These are phyloP conservation scores for Trichaptum fuscoviolaceum DNA, from an alignment of 768 basidiomycete species.

Conservation along the genomic window DNA sequence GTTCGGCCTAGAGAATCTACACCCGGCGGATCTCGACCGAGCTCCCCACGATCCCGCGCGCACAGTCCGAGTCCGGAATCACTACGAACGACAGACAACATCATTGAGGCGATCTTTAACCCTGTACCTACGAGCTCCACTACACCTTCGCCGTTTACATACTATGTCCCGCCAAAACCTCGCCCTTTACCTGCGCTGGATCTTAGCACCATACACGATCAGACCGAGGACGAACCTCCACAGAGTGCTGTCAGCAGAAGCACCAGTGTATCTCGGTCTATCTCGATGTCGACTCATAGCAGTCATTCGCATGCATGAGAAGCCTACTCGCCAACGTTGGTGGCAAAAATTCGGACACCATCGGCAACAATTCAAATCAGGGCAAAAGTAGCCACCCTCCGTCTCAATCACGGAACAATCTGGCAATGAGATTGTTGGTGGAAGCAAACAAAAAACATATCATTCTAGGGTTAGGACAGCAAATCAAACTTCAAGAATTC, in stretches of 20 bases:
- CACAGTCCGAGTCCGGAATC: conserved; percentile 30
- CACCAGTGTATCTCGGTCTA: background rate
- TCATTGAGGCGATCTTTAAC: conserved; percentile 80
- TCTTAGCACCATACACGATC: background rate
- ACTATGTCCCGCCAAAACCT: conserved; percentile 23
- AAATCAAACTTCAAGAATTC: too few species aligned
- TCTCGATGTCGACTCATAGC: background rate
- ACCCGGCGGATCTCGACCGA: conserved; percentile 1
- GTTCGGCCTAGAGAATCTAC: background rate
- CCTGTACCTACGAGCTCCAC: conserved; percentile 42
- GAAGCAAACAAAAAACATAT: too few species aligned
- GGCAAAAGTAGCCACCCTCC: background rate
- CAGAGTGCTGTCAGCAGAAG: background rate
- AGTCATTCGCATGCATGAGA: background rate
- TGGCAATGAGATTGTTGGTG: too few species aligned
- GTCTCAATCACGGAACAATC: background rate
- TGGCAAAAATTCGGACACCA: background rate
- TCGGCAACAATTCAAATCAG: background rate
- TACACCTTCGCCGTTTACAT: conserved; percentile 31
- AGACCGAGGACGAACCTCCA: background rate
- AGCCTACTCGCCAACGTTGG: background rate
- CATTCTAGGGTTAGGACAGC: too few species aligned
- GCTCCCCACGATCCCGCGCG: background rate
- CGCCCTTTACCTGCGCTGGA: background rate
- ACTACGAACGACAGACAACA: conserved; percentile 58